Conservation (phyloP, 2,329 filamentous ascomycete species). For the Tolypocladium album region DNA sequence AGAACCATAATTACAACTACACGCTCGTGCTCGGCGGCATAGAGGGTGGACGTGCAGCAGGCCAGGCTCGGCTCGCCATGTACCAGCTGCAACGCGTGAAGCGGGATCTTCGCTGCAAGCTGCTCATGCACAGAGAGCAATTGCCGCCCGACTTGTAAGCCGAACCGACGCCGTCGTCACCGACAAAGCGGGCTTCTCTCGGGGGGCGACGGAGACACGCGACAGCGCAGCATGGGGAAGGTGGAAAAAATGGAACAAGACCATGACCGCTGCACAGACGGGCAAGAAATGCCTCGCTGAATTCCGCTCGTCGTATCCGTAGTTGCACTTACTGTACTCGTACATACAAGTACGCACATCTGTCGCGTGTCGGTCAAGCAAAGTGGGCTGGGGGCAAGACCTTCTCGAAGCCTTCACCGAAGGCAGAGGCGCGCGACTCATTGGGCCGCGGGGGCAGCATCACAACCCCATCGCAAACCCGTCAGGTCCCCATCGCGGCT, state of each 20-base stretch:
- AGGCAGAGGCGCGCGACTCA: neutral
- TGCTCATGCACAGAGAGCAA: neutral
- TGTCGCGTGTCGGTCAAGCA: neutral
- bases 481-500: neutral
- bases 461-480: neutral
- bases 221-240: neutral
- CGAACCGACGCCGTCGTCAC: neutral
- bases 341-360: no score
- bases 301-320: neutral
- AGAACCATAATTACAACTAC: no score
- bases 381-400: neutral
- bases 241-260: neutral
- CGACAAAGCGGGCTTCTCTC: neutral
- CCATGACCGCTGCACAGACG: neutral
- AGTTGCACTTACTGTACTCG: no score
- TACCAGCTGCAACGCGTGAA: neutral
- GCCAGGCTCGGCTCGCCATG: no score
- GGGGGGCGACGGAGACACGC: neutral
- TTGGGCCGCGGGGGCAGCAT: neutral
- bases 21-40: neutral
- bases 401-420: conserved; percentile 1
- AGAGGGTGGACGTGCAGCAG: neutral
- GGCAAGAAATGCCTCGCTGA: neutral
- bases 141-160: neutral
- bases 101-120: neutral